Evolutionary conservation across 2,329 filamentous ascomycete species (phyloP).

Genomic region (Boeremia lycopersici): DNA sequence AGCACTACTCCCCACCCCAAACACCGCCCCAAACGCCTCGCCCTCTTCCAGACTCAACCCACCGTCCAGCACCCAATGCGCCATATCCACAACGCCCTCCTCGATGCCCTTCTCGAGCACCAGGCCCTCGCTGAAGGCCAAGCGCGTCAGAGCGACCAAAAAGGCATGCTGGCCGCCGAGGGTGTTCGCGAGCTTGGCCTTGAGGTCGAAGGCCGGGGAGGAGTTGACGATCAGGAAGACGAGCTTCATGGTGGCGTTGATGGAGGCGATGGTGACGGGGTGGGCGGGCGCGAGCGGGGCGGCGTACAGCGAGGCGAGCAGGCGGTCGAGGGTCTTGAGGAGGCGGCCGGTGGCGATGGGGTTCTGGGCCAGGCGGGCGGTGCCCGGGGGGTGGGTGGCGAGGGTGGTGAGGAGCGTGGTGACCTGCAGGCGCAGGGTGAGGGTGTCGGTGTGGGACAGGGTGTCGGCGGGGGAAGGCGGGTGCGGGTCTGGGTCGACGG

Average conservation of each 20-base stretch:
- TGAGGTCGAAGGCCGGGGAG: conserved; percentile 71
- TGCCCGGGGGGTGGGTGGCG: conserved; percentile 64
- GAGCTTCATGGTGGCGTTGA: conserved; percentile 67
- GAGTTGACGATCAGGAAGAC: conserved; percentile 64
- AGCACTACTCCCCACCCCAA: conserved; percentile 37
- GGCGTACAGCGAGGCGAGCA: conserved; percentile 66
- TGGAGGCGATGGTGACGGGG: conserved; percentile 52
- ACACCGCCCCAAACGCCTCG: conserved; percentile 61
- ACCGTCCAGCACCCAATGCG: conserved; percentile 80
- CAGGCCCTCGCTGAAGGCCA: conserved; percentile 84
- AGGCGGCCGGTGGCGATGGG: conserved; percentile 74
- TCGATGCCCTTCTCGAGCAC: conserved; percentile 79
- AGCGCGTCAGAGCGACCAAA: conserved; percentile 75
- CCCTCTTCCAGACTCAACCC: conserved; percentile 81
- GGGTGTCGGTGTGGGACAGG: conserved; percentile 45
- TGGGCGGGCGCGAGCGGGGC: conserved; percentile 42
- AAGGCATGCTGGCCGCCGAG: conserved; percentile 81
- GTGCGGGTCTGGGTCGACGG: conserved; percentile 15
- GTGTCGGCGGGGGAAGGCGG: conserved; percentile 10
- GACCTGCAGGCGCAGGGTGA: conserved; percentile 54
- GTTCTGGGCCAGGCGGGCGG: conserved; percentile 70
- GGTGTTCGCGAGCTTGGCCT: conserved; percentile 71
- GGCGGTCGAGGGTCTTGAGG: conserved; percentile 75
- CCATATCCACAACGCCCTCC: conserved; percentile 78
- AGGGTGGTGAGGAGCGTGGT: conserved; percentile 61